Evolutionary conservation across 2,329 filamentous ascomycete genomes (phyloP).

Genomic region (Exophiala calicioides): DNA sequence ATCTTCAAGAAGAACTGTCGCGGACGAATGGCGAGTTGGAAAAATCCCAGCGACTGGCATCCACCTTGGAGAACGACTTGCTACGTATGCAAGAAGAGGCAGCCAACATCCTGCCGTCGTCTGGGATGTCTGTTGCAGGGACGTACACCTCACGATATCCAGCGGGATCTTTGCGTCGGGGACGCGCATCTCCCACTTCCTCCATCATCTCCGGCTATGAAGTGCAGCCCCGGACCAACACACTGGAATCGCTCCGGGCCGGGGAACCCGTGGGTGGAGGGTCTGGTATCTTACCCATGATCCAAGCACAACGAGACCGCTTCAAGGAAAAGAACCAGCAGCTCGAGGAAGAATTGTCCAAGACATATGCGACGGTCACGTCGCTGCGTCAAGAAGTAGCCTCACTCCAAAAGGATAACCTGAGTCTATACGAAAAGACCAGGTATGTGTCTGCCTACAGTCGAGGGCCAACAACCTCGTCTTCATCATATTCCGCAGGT

Average conservation of each 20-base stretch:
- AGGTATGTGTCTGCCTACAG: slow-evolving; percentile 94
- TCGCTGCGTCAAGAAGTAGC: slow-evolving; percentile 87
- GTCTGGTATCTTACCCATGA: slow-evolving; percentile 93
- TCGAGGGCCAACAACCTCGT: slow-evolving; percentile 63
- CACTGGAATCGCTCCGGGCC: slow-evolving; percentile 61
- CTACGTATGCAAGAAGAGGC: slow-evolving; percentile 83
- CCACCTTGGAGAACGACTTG: slow-evolving; percentile 89
- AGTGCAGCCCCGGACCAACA: slow-evolving; percentile 56
- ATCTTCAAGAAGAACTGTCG: slow-evolving; percentile 80
- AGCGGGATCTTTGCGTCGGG: slow-evolving; percentile 63
- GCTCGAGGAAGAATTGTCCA: slow-evolving; percentile 85
- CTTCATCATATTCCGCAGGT: slow-evolving; percentile 63
- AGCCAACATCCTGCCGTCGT: slow-evolving; percentile 76
- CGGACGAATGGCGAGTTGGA: slow-evolving; percentile 83
- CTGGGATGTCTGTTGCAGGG: slow-evolving; percentile 87
- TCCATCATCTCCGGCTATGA: slow-evolving; percentile 99
- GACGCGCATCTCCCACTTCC: slow-evolving; percentile 82
- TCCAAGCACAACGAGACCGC: slow-evolving; percentile 93
- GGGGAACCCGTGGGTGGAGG: slow-evolving; percentile 72
- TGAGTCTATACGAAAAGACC: slow-evolving; percentile 96
- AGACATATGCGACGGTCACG: slow-evolving; percentile 77
- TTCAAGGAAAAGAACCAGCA: slow-evolving; percentile 96
- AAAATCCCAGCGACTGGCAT: slow-evolving; percentile 77
- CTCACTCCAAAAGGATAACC: slow-evolving; percentile 91
- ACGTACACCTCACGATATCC: slow-evolving; percentile 83